phyloP scores from a whole-genome alignment of 371 early-diverging fungal genomes.

The Rhizopus microsporus region DNA sequence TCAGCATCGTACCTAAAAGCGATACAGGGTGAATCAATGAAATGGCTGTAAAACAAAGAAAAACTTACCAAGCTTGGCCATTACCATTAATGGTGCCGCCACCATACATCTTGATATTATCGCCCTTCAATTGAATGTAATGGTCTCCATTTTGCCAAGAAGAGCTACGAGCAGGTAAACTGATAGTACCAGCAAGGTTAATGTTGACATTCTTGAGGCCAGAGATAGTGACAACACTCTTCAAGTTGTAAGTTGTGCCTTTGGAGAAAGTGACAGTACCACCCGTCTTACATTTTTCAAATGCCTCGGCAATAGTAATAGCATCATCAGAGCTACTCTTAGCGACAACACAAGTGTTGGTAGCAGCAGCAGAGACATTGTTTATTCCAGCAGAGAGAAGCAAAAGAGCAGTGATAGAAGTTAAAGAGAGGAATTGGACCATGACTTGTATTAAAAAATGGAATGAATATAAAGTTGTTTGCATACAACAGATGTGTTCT shows the following conservation, averaged over 20 bases:
- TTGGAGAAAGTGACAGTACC: constrained; percentile 33
- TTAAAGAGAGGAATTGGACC: background rate
- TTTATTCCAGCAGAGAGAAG: background rate
- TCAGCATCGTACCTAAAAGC: constrained; percentile 17
- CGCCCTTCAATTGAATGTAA: constrained; percentile 30
- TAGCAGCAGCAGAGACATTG: constrained; percentile 11
- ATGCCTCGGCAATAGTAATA: constrained; percentile 26
- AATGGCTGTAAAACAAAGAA: too few relatives aligned
- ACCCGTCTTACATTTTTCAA: constrained; percentile 32
- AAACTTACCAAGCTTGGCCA: constrained; percentile 33
- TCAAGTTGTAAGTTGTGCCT: constrained; percentile 31
- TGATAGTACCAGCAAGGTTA: constrained; percentile 31
- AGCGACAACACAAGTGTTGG: constrained; percentile 26
- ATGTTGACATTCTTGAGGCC: constrained; percentile 30
- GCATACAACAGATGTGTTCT: background rate
- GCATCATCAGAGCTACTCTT: constrained; percentile 26
- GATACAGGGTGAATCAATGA: background rate
- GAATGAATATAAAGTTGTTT: background rate
- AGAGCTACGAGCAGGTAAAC: constrained; percentile 25
- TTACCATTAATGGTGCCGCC: constrained; percentile 24
- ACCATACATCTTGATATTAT: constrained; percentile 27
- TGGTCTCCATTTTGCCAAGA: constrained; percentile 25
- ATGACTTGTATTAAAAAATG: too few relatives aligned
- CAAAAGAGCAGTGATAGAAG: background rate
- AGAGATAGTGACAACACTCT: constrained; percentile 20